Conservation (phyloP, 2,329 filamentous ascomycete species). For the Trichoderma oligosporum region DNA sequence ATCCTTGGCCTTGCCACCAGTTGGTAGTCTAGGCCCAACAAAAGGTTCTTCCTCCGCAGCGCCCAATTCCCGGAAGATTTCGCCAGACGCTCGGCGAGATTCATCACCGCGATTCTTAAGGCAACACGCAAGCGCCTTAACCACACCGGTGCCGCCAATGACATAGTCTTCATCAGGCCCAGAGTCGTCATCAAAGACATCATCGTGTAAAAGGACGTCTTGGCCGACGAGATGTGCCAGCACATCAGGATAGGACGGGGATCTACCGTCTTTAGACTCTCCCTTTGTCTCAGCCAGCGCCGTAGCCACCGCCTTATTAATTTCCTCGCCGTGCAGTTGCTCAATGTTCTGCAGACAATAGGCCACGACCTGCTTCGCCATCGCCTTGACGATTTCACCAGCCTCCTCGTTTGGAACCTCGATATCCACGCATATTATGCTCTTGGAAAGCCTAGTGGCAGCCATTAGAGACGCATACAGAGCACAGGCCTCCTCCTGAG, state of each 20-base stretch:
- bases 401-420: conserved; percentile 77
- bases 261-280: conserved; percentile 29
- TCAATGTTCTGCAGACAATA: conserved; percentile 94
- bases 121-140: conserved; percentile 88
- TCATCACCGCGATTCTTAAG: conserved; percentile 72
- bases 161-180: conserved; percentile 92
- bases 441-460: conserved; percentile 76
- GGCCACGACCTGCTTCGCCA: conserved; percentile 91
- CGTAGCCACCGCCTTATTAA: conserved; percentile 45
- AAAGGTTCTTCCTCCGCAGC: conserved; percentile 33
- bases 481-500: conserved; percentile 89
- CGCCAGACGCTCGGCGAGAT: conserved; percentile 50
- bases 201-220: conserved; percentile 48
- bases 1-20: conserved; percentile 68
- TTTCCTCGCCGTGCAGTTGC: conserved; percentile 64
- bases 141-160: conserved; percentile 90
- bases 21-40: conserved; percentile 36
- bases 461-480: conserved; percentile 89
- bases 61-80: conserved; percentile 50
- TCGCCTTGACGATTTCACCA: conserved; percentile 86
- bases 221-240: conserved; percentile 83
- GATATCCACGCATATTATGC: conserved; percentile 85
- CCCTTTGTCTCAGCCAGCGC: conserved; percentile 39
- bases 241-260: conserved; percentile 65
- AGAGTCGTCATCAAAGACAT: conserved; percentile 57